These are phyloP conservation scores for Fusarium illudens DNA, from an alignment of 2,329 filamentous ascomycete genomes.

Conservation along the genomic window DNA sequence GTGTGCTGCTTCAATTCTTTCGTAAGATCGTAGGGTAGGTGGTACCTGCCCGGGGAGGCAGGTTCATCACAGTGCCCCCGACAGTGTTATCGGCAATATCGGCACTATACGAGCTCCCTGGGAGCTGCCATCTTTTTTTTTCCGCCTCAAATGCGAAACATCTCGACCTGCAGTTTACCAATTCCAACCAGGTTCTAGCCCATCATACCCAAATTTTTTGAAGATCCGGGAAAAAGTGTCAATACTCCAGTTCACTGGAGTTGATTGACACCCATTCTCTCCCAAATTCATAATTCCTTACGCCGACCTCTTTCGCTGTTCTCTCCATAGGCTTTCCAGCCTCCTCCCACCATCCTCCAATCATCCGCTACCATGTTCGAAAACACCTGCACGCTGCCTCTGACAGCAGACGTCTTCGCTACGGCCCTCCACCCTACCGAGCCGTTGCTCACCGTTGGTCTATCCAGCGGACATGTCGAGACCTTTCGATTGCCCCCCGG, in stretches of 20 bases:
- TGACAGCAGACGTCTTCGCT: constrained; percentile 86
- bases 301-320: neutral
- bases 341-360: neutral
- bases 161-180: neutral
- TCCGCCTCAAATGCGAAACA: neutral
- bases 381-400: constrained; percentile 88
- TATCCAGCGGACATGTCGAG: constrained; percentile 86
- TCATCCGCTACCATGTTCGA: constrained; percentile 74
- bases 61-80: neutral
- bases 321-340: neutral
- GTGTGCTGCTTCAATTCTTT: neutral
- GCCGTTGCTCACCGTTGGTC: constrained; percentile 85
- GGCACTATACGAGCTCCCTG: neutral
- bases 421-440: constrained; percentile 86
- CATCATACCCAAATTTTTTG: neutral
- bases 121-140: neutral
- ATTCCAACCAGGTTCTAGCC: neutral
- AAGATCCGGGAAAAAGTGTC: neutral
- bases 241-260: neutral
- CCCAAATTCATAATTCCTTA: neutral
- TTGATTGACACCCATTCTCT: neutral
- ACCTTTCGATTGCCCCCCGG: constrained; percentile 75
- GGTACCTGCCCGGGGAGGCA: no score
- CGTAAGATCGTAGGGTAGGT: neutral
- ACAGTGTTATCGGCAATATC: neutral